Percentiles rank a stretch among this genome's conserved stretches.
phyloP scores from a whole-genome alignment of 139 green algal species.

The Pleodorina starrii region DNA sequence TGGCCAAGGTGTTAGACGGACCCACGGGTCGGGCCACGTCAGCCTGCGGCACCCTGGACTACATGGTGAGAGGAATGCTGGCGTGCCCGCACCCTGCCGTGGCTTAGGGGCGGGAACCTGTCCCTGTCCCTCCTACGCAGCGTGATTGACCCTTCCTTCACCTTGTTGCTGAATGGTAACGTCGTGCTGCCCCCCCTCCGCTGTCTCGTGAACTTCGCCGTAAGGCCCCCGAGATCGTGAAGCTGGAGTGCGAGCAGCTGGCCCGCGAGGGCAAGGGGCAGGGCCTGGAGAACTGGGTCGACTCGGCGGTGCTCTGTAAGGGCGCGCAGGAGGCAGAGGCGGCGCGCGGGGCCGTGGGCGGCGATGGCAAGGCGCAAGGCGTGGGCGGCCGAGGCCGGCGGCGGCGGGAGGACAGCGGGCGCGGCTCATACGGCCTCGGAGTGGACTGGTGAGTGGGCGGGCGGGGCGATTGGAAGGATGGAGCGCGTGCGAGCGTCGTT shows the following conservation, averaged over 20 bases:
- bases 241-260: conserved; percentile 44
- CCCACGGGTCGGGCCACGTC: conserved; percentile 17
- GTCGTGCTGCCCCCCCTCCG: no score
- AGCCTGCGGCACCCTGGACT: conserved; percentile 43
- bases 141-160: no score
- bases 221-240: conserved; percentile 42
- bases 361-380: not conserved
- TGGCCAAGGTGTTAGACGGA: conserved; percentile 43
- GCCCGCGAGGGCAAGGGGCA: not conserved
- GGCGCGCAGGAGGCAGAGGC: not conserved
- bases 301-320: not conserved
- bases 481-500: no score
- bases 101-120: no score
- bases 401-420: not conserved
- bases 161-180: no score
- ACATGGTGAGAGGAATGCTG: conserved; percentile 4
- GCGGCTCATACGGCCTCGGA: conserved; percentile 22
- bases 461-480: no score
- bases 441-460: conserved; percentile 35
- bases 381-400: not conserved
- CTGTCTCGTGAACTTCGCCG: no score
- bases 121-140: no score
- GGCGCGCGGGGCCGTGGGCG: not conserved
- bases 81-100: no score
- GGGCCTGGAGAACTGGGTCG: conserved; percentile 32